Evolutionary conservation across 768 basidiomycete species (phyloP).

Genomic region (Cystobasidium tubakii): DNA sequence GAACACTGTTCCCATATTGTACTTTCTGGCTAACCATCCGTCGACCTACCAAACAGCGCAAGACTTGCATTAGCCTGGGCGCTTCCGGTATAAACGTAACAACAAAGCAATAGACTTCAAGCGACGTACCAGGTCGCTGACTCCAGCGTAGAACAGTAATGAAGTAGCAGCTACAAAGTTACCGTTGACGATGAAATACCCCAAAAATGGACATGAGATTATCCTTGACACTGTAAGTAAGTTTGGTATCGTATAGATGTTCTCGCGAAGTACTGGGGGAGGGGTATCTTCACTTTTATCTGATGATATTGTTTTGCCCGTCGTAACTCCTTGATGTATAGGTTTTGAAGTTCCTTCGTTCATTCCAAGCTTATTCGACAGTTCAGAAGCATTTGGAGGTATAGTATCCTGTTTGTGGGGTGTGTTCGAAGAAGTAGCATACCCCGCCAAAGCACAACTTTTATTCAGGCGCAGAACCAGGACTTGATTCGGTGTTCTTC

Average conservation of each 20-base stretch:
- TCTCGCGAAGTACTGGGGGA: conserved; percentile 55
- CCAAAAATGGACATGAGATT: conserved; percentile 80
- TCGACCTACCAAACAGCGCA: conserved; percentile 71
- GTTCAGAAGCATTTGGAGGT: not conserved
- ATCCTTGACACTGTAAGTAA: conserved; percentile 81
- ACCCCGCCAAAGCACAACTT: not conserved
- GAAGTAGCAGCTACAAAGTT: conserved; percentile 74
- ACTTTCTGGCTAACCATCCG: conserved; percentile 80
- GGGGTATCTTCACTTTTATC: conserved; percentile 40
- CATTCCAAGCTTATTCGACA: not conserved
- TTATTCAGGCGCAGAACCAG: not conserved
- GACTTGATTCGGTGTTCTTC: not conserved
- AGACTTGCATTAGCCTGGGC: no score
- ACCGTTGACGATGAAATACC: conserved; percentile 76
- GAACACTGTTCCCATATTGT: conserved; percentile 79
- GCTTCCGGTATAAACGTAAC: no score
- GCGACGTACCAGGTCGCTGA: conserved; percentile 81
- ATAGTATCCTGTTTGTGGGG: not conserved
- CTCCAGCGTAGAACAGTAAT: conserved; percentile 80
- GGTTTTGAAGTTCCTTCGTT: not conserved
- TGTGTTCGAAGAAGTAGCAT: not conserved
- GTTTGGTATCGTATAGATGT: conserved; percentile 93
- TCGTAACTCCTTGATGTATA: not conserved
- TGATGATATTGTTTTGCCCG: no score
- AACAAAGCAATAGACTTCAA: no score